Evolutionary conservation across 495 filamentous ascomycete genomes (phyloP), one percentile per base, ranked within the genome.

Genomic region (Trichoderma gamsii): DNA sequence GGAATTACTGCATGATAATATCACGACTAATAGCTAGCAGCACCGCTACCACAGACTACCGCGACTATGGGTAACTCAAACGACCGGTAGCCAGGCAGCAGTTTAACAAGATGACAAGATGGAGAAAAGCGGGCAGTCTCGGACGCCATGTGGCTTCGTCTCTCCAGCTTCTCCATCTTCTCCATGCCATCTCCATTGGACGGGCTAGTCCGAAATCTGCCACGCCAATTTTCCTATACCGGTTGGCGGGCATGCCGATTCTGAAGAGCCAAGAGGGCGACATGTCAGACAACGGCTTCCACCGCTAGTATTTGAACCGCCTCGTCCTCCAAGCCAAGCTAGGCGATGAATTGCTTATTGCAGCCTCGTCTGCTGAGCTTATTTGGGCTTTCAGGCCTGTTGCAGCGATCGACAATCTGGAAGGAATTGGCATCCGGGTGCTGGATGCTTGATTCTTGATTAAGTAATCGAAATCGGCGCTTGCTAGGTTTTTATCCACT

Each of bases 81-180:
- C 56, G 27, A 23, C 29, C 16, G 56, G 56, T 61, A 29, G 23
- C 56, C 27, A 61, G 56, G 56, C 56, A 61, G 56, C 56, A 61
- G 56, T 61, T 61, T 61, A 61, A 61, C 23, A 13, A 61, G 29
- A 23, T 11, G 51, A 21, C 51, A 56, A 23, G n/a, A 29, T 61
- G 56, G 56, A 25, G 56, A 15, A 29, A 32, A 21, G 56, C 56
- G 25, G 56, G 56, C 29, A 21, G 56, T 32, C 27, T 56, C 29
- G 27, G 25, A 61, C 56, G 56, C 56, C 56, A 61, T 61, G 56
- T 61, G 56, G 56, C 56, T 29, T 3, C 18, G 18, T 52, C 56
- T 61, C 56, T 61, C 56, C 56, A 61, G 56, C 23, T 61, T 61
- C 56, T 61, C 56, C 56, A 61, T 61, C 25, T 61, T 61, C 56